A percentile compares a stretch with the other conserved stretches of the same genome.
Evolutionary conservation across 257 asterid genomes (phyloP).

Genomic region (Vinca minor): DNA sequence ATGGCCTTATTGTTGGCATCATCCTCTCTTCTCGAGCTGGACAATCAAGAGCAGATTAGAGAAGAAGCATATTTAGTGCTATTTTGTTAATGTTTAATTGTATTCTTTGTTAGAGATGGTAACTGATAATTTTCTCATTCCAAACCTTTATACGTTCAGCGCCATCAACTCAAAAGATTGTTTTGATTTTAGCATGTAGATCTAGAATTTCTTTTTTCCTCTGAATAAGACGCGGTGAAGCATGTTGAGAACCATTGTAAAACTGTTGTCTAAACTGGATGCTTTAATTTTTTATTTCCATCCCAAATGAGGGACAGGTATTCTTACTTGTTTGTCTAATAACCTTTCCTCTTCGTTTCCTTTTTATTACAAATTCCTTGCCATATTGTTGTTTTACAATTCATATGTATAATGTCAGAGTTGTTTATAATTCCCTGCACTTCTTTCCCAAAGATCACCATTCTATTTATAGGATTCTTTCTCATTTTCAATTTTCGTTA

Average conservation of each 20-base stretch:
- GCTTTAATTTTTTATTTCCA: background rate
- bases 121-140: background rate
- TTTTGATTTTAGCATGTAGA: constrained; percentile 28
- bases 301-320: background rate
- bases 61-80: constrained; percentile 11
- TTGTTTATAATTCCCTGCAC: background rate
- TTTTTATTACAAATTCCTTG: background rate
- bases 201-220: constrained; percentile 18
- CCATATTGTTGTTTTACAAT: background rate
- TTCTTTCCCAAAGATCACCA: too few species aligned
- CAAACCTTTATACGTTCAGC: constrained; percentile 1
- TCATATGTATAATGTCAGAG: background rate
- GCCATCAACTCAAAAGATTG: constrained; percentile 1
- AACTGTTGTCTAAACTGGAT: background rate
- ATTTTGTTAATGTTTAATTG: constrained; percentile 19
- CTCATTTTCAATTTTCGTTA: too few species aligned
- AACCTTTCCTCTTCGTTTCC: background rate
- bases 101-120: constrained; percentile 17
- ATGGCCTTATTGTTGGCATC: constrained; percentile 80
- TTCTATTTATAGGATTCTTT: too few species aligned
- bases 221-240: constrained; percentile 27
- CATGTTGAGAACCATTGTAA: background rate
- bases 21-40: constrained; percentile 88
- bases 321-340: background rate
- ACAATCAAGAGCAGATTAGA: constrained; percentile 76